Base-by-base conservation (phyloP, 176 grass and related monocot genomes). In the Oryza rufipogon region DNA sequence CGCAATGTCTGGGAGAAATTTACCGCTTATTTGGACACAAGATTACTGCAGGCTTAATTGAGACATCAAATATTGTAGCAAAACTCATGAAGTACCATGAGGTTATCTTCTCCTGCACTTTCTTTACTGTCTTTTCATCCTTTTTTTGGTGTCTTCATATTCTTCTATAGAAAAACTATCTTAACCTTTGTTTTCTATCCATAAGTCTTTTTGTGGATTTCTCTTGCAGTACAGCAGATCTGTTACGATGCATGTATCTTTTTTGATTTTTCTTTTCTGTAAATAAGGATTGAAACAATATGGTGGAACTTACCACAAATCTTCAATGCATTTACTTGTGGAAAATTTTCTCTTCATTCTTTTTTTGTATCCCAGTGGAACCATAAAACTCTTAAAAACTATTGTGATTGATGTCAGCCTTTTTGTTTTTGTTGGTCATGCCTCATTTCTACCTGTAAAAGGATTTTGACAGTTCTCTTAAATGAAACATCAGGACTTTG, bases 61-160 rank as follows among this genome's bases (percentile, higher is more conserved):
- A 98, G 83, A 98, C 96, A 84, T 83, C 91, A 88, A 95, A 74
- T 69, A 92, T 95, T 84, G 91, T 87, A 78, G 91, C 91, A 74
- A 98, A 95, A 82, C 78, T 95, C 34, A 98, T 98, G 93, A 98
- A 98, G 67, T 98, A 87, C 81, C 79, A 91, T 65, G 96, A 98
- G 95, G 95, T 98, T 78, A 74, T 82, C 22, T 20, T 78, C 67
- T 68, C 75, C 19, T 25, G 68, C 67, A 82, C 61, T 86, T 90
- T 70, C 5, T 5, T 74, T 89, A 74, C 12, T 86, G 23, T 73
- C 56, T 90, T 36, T 47, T 38, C 49, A 22, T 81, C 11, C 34
- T 66, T 19, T 33, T 86, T 81, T 28, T 6, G 16, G 9, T 78
- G 23, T 17, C 26, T 61, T 61, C 7, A 61, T 3, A 49, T 49